Conservation (phyloP, 2,329 filamentous ascomycete species). For the Aureobasidium sp. region DNA sequence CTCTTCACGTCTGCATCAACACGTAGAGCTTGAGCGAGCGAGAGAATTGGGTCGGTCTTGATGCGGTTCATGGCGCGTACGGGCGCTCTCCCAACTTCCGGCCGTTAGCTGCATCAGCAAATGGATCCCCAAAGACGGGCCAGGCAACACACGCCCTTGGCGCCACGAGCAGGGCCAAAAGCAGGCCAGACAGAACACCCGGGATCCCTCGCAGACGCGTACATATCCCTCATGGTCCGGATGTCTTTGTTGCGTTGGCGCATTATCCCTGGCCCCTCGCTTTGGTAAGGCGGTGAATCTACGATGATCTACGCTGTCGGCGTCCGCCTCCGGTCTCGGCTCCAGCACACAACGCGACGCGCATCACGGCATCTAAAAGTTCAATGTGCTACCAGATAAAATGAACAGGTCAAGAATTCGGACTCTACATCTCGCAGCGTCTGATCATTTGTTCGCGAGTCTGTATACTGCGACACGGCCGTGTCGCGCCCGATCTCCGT, state of each 20-base stretch:
- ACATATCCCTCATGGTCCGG: background rate
- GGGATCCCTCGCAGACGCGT: background rate
- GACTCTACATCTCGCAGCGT: too few species aligned
- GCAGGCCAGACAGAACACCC: background rate
- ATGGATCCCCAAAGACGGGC: background rate
- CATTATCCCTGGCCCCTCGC: background rate
- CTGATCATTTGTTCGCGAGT: too few species aligned
- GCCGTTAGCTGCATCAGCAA: constrained; percentile 7
- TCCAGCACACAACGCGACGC: background rate
- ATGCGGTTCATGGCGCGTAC: background rate
- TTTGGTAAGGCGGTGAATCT: background rate
- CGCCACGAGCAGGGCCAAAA: background rate
- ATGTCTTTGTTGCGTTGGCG: background rate
- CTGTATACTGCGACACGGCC: background rate
- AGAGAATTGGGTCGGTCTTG: background rate
- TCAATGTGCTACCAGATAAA: background rate
- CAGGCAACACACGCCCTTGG: background rate
- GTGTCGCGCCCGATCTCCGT: background rate
- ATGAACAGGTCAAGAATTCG: background rate
- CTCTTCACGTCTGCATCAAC: too few species aligned
- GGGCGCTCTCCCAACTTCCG: background rate
- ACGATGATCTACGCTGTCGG: background rate
- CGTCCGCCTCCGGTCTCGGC: background rate
- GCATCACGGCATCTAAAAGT: background rate
- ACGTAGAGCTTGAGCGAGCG: background rate